A percentile compares a stretch with the other conserved stretches of the same genome.
Conservation (phyloP, 129 eudicot genomes). For the Flaveria bidentis region DNA sequence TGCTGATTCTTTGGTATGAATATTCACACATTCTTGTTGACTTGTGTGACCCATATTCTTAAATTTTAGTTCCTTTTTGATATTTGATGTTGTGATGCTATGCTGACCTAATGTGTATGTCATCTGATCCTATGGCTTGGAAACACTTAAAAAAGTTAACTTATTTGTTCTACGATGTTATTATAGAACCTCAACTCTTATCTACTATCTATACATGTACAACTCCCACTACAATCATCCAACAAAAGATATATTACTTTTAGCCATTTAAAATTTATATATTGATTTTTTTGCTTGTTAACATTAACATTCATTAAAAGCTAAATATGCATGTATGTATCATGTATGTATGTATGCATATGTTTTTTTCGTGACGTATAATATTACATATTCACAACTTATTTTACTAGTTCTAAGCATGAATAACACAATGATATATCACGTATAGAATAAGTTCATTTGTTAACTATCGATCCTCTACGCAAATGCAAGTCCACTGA, state of each 20-base stretch:
- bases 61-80: not conserved
- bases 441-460: conserved; percentile 34
- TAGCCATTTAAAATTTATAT: not conserved
- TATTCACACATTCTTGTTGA: conserved; percentile 40
- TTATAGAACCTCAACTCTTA: conserved; percentile 1
- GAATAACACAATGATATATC: conserved; percentile 1
- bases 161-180: not conserved
- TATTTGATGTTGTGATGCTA: conserved; percentile 18
- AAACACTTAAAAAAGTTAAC: not conserved
- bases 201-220: not conserved
- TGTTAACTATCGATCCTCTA: not conserved
- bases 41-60: conserved; percentile 21
- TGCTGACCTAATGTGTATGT: conserved; percentile 26
- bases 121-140: conserved; percentile 14
- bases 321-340: not conserved
- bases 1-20: conserved; percentile 49
- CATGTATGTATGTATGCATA: not conserved
- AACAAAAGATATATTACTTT: not conserved
- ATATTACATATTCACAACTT: conserved; percentile 3
- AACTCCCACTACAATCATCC: not conserved
- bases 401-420: not conserved
- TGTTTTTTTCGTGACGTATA: conserved; percentile 6
- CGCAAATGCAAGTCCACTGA: conserved; percentile 22
- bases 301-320: not conserved
- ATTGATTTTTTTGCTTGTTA: not conserved